Evolutionary conservation across 805 yeast genomes (phyloP), one percentile per base, ranked within the genome.

Genomic region (Candida quercuum): DNA sequence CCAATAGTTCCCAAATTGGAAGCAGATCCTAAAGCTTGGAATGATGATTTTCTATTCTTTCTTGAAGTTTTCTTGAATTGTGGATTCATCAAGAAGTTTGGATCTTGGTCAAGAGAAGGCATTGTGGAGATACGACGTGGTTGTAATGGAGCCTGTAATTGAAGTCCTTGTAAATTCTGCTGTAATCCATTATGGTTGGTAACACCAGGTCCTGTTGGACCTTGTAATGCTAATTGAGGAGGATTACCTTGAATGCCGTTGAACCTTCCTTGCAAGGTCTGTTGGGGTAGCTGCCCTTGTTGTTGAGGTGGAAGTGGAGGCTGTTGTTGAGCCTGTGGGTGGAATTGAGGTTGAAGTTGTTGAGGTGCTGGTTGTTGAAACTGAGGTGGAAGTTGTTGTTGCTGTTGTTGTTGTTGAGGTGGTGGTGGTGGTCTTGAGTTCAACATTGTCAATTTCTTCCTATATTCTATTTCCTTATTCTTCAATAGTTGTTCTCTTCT

Each of bases 11-110:
- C 40, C 15, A 46, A 28, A 2, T 42, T 41, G 3, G 41, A 29
- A 5, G 47, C 28, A 21, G 28, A 31, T 9, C 28, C 36, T 33
- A 50, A 17, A 29, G 67, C 32, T 19, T 18, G 55, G 43, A 61
- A 49, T 2, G 66, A 54, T 1, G 72, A 66, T 42, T 64, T 67
- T 43, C 75, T 59, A 40, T 66, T 66, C 52, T 70, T 70, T 46
- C 74, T 57, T 5, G 69, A 61, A n/a, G 74, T 64, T 26, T 69
- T 66, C 39, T 44, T 56, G 40, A 55, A 48, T 33, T 39, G 47
- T 24, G 40, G 31, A 25, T 38, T 31, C 6, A 17, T 13, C 5
- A 28, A 17, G 7, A 17, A 13, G n/a, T 28, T 18, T 17, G 42
- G 38, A 24, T 45, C 48, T 3, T 46, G 18, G 3, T 42, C 47